These are phyloP conservation scores for Pleurotus tuoliensis DNA, from an alignment of 768 basidiomycete genomes.

Conservation along the genomic window DNA sequence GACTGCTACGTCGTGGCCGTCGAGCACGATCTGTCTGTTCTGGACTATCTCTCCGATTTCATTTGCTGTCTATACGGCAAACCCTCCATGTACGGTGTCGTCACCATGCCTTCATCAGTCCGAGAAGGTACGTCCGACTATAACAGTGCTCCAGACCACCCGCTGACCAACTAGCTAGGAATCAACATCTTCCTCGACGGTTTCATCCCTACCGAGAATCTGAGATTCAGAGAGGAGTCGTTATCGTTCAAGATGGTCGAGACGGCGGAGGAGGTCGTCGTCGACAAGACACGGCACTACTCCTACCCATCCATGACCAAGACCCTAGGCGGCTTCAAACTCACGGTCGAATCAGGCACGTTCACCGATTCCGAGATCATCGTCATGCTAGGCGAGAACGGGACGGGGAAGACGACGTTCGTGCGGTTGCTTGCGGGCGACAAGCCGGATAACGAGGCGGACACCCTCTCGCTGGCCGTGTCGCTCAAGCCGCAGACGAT, in stretches of 20 bases:
- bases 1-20: slow-evolving; percentile 94
- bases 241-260: slow-evolving; percentile 98
- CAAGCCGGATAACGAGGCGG: slow-evolving; percentile 78
- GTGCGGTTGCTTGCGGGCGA: slow-evolving; percentile 94
- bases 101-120: slow-evolving; percentile 98
- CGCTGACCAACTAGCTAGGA: slow-evolving; percentile 39
- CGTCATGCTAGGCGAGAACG: slow-evolving; percentile 99
- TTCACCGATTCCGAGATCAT: slow-evolving; percentile 99
- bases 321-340: slow-evolving; percentile 92
- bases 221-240: slow-evolving; percentile 95
- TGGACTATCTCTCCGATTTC: slow-evolving; percentile 98
- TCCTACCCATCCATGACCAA: slow-evolving; percentile 96
- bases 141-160: not conserved
- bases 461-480: slow-evolving; percentile 80
- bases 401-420: slow-evolving; percentile 98
- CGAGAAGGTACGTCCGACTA: slow-evolving; percentile 70
- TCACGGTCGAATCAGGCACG: slow-evolving; percentile 82
- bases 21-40: slow-evolving; percentile 97
- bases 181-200: slow-evolving; percentile 99
- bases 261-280: slow-evolving; percentile 84
- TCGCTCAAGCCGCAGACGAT: slow-evolving; percentile 98
- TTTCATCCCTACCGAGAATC: slow-evolving; percentile 96
- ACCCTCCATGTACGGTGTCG: slow-evolving; percentile 96
- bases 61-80: slow-evolving; percentile 98
- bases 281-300: slow-evolving; percentile 87